Evolutionary conservation across 768 basidiomycete species (phyloP).

Genomic region (Postia placenta): DNA sequence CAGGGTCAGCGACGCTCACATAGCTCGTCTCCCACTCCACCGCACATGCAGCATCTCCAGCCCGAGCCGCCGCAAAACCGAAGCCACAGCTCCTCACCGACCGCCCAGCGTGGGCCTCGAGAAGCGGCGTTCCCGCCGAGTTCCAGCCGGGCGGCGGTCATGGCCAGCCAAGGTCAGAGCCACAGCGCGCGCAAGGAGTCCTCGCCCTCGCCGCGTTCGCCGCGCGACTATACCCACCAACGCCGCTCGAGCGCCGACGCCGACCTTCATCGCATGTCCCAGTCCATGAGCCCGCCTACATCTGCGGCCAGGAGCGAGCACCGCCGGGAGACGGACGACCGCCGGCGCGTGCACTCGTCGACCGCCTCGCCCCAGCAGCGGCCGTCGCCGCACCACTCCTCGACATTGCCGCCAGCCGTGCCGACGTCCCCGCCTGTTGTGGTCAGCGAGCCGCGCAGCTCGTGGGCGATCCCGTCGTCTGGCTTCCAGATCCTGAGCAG

Average conservation of each 20-base stretch:
- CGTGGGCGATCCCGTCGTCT: constrained; percentile 5
- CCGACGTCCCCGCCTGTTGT: constrained; percentile 16
- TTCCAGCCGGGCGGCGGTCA: constrained; percentile 8
- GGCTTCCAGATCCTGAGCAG: constrained; percentile 25
- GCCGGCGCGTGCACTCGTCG: constrained; percentile 4
- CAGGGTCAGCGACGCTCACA: background rate
- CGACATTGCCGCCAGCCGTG: constrained; percentile 16
- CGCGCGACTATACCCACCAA: constrained; percentile 10
- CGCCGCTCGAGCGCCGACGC: constrained; percentile 12
- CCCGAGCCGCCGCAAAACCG: constrained; percentile 12
- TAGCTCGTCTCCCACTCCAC: constrained; percentile 5
- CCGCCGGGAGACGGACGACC: constrained; percentile 9
- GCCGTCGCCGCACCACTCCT: constrained; percentile 10
- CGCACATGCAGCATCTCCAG: background rate
- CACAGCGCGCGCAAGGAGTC: background rate
- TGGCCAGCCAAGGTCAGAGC: constrained; percentile 2
- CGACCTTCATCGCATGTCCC: constrained; percentile 4
- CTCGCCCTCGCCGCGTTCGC: background rate
- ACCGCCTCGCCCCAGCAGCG: constrained; percentile 3
- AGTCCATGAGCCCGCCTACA: background rate
- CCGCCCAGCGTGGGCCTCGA: constrained; percentile 5
- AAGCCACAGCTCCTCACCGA: constrained; percentile 26
- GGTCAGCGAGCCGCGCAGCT: constrained; percentile 10
- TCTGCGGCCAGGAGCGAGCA: constrained; percentile 4
- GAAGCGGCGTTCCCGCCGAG: background rate